A percentile compares a stretch with the other conserved stretches of the same genome.
phyloP scores from a whole-genome alignment of 179 eudicot species.

The Amaranthus tricolor region DNA sequence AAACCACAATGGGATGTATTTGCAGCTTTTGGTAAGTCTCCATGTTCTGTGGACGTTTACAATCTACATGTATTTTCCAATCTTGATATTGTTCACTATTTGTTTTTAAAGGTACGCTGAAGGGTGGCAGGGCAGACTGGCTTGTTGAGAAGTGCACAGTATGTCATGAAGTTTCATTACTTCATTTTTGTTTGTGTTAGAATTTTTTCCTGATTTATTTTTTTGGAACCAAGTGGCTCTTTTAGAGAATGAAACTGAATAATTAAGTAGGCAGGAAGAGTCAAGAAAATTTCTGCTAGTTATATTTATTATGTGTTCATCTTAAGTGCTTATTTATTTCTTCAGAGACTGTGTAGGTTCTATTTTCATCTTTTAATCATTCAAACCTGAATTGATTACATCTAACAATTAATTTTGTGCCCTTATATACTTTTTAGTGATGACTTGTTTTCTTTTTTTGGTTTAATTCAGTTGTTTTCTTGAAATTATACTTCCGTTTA shows the following conservation, averaged over 20 bases:
- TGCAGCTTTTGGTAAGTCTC: constrained; percentile 83
- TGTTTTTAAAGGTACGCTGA: constrained; percentile 58
- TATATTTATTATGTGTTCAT: neutral
- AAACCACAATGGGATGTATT: constrained; percentile 80
- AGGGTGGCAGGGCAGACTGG: constrained; percentile 97
- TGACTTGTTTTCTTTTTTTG: neutral
- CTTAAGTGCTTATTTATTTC: neutral
- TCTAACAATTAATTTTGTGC: neutral
- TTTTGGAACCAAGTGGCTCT: neutral
- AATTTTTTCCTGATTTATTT: neutral
- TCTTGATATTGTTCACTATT: constrained; percentile 22
- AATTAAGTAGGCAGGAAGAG: neutral
- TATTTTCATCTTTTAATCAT: neutral
- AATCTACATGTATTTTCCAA: neutral
- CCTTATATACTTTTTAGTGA: neutral
- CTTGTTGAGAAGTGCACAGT: constrained; percentile 97
- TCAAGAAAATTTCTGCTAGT: neutral
- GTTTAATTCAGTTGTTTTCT: neutral
- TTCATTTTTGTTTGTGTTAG: neutral
- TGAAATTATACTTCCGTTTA: neutral
- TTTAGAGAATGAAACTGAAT: neutral
- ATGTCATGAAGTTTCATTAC: constrained; percentile 17
- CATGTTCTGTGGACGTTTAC: neutral
- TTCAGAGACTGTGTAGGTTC: neutral
- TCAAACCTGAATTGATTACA: neutral